These are phyloP conservation scores for Psilocybe subaeruginosa DNA, from an alignment of 768 basidiomycete species.

Conservation along the genomic window DNA sequence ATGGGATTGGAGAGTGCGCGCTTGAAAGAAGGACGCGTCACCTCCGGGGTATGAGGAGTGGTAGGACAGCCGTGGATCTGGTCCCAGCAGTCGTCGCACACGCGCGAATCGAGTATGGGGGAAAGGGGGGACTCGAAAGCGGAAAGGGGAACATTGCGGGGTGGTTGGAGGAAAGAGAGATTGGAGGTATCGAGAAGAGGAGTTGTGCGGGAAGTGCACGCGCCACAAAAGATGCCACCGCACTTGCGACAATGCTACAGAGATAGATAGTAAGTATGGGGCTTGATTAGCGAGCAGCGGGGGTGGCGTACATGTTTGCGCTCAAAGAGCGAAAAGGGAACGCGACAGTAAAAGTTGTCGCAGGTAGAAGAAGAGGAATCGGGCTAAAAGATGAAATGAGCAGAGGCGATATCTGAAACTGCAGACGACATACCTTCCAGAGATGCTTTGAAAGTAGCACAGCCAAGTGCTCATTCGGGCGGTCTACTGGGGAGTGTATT, in stretches of 20 bases:
- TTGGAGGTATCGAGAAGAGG: slow-evolving; percentile 74
- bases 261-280: slow-evolving; percentile 16
- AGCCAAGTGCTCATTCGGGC: slow-evolving; percentile 75
- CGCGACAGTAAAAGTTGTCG: slow-evolving; percentile 75
- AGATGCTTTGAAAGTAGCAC: slow-evolving; percentile 68
- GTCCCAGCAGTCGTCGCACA: slow-evolving; percentile 80
- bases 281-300: neutral
- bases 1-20: slow-evolving; percentile 43
- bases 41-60: slow-evolving; percentile 44
- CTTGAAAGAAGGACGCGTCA: slow-evolving; percentile 34
- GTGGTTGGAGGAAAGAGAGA: slow-evolving; percentile 72
- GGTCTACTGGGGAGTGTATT: slow-evolving; percentile 26
- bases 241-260: slow-evolving; percentile 82
- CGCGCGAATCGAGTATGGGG: slow-evolving; percentile 59
- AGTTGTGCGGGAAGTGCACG: slow-evolving; percentile 62
- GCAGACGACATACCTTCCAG: slow-evolving; percentile 60
- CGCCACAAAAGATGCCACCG: slow-evolving; percentile 73
- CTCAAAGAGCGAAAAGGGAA: slow-evolving; percentile 67
- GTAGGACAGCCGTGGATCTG: slow-evolving; percentile 65
- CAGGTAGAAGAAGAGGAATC: slow-evolving; percentile 64
- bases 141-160: slow-evolving; percentile 63
- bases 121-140: slow-evolving; percentile 61
- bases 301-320: slow-evolving; percentile 66
- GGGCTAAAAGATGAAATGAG: slow-evolving; percentile 43
- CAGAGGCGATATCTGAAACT: slow-evolving; percentile 5